Base-by-base conservation (phyloP, 2,329 filamentous ascomycete species). In the Orbilia blumenaviensis region DNA sequence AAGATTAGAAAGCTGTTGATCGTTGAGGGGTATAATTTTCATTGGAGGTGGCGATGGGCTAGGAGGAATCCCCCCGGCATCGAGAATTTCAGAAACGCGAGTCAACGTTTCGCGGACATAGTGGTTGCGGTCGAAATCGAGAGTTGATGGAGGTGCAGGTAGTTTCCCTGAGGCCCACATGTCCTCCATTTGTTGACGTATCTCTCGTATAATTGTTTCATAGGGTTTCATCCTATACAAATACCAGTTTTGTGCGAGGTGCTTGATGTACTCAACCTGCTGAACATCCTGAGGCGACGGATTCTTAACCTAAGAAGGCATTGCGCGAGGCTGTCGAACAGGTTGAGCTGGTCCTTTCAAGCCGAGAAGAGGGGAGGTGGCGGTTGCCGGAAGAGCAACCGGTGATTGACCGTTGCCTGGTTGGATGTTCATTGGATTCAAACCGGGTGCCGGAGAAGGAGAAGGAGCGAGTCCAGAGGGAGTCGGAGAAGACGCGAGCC, bases 271-370 rank as follows among this genome's bases (percentile, higher is more conserved):
- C 52, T 56, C 32, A 25, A 56, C 32, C 18, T 9, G 29, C 29
- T 52, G 42, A 38, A 23, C 36, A 4, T n/a, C 18, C 36, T 38
- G 27, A 42, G 42, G 54, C 18, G 54, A 46, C 14, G 34, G 21
- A 36, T 21, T 36, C 54, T 25, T 58, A 21, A 38, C 23, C 71
- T 75, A 75, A 48, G 71, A 75, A 46, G 71, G 71, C 8, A 63
- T 75, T 12, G 58, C 71, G 42, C 44, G 44, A 3, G 71, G 63
- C 9, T 68, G 56, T 18, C 44, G 63, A 29, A 56, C 41, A n/a
- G 56, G 63, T 23, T 48, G 71, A 3, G 48, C 5, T 21, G 25
- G n/a, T n/a, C n/a, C n/a, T n/a, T n/a, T n/a, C n/a, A n/a, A n/a
- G n/a, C n/a, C n/a, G n/a, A n/a, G n/a, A n/a, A n/a, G n/a, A n/a